A percentile compares a stretch with the other conserved stretches of the same genome.
Conservation (phyloP, 73 alveolate genomes). For the Effrenium voratum region DNA sequence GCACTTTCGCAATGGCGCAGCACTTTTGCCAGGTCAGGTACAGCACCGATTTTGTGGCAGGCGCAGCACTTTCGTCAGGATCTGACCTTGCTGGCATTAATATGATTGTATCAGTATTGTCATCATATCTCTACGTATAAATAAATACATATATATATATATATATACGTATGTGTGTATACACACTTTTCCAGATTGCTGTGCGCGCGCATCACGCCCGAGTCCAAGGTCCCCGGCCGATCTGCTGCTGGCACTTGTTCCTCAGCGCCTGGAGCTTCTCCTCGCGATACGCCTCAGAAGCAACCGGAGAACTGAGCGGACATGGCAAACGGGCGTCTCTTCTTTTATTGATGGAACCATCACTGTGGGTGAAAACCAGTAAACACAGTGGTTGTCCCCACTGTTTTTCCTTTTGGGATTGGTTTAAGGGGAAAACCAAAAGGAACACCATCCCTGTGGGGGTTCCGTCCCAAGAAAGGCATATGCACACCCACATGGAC, state of each 20-base stretch:
- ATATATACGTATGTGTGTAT: background rate
- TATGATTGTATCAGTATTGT: too few species aligned
- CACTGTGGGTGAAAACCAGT: background rate
- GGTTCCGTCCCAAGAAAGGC: background rate
- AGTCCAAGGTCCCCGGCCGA: constrained; percentile 13
- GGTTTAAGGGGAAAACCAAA: background rate
- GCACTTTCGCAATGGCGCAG: too few species aligned
- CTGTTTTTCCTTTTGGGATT: background rate
- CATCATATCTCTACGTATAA: too few species aligned
- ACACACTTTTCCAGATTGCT: background rate
- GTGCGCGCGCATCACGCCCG: too few species aligned
- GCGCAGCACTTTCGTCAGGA: too few species aligned
- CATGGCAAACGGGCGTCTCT: background rate
- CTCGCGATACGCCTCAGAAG: background rate
- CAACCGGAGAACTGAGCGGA: background rate
- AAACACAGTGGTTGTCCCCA: too few species aligned
- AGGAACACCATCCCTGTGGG: background rate
- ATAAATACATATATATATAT: too few species aligned
- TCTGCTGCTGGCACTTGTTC: constrained; percentile 22
- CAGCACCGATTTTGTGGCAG: too few species aligned
- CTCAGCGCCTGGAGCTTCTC: constrained; percentile 36
- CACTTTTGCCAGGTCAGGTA: too few species aligned
- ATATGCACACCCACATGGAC: too few species aligned
- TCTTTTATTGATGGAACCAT: background rate
- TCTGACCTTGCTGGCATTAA: too few species aligned